Evolutionary conservation across 305 asterid genomes (phyloP), one percentile per base, ranked within the genome.

Genomic region (Plantago lanceolata): DNA sequence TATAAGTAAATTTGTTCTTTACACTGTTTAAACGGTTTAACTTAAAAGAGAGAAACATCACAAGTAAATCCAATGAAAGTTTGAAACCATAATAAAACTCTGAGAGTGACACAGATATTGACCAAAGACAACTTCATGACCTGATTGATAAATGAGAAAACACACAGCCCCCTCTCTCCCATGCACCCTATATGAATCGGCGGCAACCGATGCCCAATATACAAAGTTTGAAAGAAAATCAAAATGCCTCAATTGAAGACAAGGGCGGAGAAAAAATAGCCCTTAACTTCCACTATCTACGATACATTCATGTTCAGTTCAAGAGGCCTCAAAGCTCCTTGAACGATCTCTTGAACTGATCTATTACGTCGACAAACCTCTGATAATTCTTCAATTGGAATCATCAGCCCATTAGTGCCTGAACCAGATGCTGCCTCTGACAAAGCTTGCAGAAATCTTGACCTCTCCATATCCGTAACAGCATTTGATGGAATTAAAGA

Each of bases 401-500:
- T 68, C 71, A 82, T 81, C 71, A 82, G 66, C 53, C 79, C 77
- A 8, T 85, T 88, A 62, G 84, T 67, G 48, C 81, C 70, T 19
- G 74, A 84, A 51, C 87, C 89, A 21, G 86, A 66, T 37, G 85
- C 77, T 33, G 87, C 88, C 70, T 88, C 87, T 8, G 85, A 75
- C 48, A 88, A 71, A 56, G 89, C 94, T 52, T 88, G 90, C 77
- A 88, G 72, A 48, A 88, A 83, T 74, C 77, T 78, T 1, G 89
- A 74, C 70, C 78, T 78, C 68, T 88, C 96, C 50, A 71, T 63
- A 45, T 83, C 96, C 8, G 89, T 88, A 20, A 79, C 85, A 15
- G 96, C 99, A 3, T 90, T 78, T 44, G 89, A 66, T 65, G 99
- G 97, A 70, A 94, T 90, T 66, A 90, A 76, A 61, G 88, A 84